phyloP scores from a whole-genome alignment of 495 filamentous ascomycete species.

The Xylaria grammica region DNA sequence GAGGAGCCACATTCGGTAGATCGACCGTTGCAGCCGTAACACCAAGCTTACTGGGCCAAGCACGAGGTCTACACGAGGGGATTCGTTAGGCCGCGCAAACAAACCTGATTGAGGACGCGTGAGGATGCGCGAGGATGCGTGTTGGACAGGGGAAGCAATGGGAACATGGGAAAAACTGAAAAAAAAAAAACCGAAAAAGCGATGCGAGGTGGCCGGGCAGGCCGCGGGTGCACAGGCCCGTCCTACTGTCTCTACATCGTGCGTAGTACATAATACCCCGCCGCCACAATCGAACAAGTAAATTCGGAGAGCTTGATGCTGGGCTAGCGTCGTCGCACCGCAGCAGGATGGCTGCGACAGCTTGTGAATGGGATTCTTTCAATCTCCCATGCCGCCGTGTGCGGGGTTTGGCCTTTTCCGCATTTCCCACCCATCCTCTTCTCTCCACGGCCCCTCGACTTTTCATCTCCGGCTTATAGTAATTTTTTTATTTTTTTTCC shows the following conservation, averaged over 20 bases:
- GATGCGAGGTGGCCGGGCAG: neutral
- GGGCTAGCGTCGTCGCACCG: constrained; percentile 3
- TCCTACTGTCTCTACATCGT: no score
- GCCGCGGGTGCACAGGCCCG: no score
- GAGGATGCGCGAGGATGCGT: no score
- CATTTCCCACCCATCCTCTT: constrained; percentile 2
- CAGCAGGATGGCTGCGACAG: neutral
- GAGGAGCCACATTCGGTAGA: constrained; percentile 11
- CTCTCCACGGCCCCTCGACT: neutral
- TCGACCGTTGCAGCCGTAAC: constrained; percentile 15
- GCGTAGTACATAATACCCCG: no score
- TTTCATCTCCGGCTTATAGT: neutral
- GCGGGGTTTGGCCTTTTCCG: neutral
- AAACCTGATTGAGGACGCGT: constrained; percentile 2
- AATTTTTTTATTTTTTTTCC: no score
- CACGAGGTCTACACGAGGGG: no score
- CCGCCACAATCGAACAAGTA: no score
- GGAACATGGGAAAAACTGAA: neutral
- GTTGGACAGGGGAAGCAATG: no score
- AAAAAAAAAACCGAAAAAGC: neutral
- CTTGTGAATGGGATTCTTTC: constrained; percentile 21
- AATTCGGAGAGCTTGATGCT: neutral
- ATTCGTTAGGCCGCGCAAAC: neutral
- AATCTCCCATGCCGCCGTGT: constrained; percentile 19
- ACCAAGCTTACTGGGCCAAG: no score